Base-by-base conservation (phyloP, 2,329 filamentous ascomycete species). In the Coniochaeta sp. region DNA sequence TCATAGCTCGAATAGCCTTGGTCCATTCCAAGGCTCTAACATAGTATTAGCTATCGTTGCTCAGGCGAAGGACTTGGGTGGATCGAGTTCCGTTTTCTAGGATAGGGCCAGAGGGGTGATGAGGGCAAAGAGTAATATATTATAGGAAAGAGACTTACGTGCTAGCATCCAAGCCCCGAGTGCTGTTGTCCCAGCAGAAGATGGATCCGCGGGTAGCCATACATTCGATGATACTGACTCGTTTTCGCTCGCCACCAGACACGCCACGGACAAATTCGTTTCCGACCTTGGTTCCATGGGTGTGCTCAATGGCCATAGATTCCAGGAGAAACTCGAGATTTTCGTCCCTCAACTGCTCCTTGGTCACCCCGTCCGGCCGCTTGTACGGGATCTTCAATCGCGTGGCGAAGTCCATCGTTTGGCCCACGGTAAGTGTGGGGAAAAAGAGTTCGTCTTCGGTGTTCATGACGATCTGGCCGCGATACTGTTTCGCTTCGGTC, bases 191-290 rank as follows among this genome's bases (percentile, higher is more conserved):
- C 88, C 88, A 91, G 62, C 85, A 87, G 69, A 89, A 86, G 1
- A 82, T 73, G 55, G 77, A 79, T 10, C 79, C 77, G 58, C 75
- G 75, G 22, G 16, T 69, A 1, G 66, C 64, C 17, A 70, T 58
- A 68, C 87, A 87, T 72, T 92, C 89, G 8, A 87, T 88, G 64
- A 92, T 90, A 57, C 84, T 88, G 6, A 93, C 89, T 69, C 90
- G 85, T 73, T 93, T 91, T 63, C 85, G 79, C 68, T 89, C 86
- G 40, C 86, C 86, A 10, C 86, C 86, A 24, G 80, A 84, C 2
- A 89, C 80, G 12, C 76, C 76, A 22, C 87, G 81, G 9, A 89
- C 79, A 32, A 85, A 81, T 62, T 88, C 86, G 63, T 89, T 85
- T 1, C 88, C 89, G 28, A 91, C 85, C 64, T 84, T 84, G 0